Conservation (phyloP, 352 stramenopile species). For the Stephanocyclus meneghinianus region DNA sequence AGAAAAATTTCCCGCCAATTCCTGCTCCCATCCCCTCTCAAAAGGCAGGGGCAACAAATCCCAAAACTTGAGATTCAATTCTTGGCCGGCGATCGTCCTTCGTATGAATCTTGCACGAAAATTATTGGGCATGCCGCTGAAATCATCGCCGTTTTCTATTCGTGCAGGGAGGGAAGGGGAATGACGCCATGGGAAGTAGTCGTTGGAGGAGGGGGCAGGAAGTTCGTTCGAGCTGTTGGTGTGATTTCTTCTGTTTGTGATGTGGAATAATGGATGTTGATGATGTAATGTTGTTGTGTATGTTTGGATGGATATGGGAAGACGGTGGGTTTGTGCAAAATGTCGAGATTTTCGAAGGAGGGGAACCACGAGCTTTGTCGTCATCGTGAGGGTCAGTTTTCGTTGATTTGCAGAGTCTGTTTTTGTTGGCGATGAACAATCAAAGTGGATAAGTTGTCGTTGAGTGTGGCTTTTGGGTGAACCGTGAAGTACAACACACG, state of each 20-base stretch:
- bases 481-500: too few relatives aligned
- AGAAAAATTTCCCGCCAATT: slow-evolving; percentile 45
- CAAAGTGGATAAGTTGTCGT: too few relatives aligned
- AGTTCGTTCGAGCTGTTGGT: not conserved
- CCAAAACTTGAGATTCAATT: slow-evolving; percentile 32
- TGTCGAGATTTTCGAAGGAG: not conserved
- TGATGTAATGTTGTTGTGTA: not conserved
- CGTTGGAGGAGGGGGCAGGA: not conserved
- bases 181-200: slow-evolving; percentile 43
- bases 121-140: slow-evolving; percentile 51
- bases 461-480: too few relatives aligned
- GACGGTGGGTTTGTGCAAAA: not conserved
- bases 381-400: not conserved
- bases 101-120: slow-evolving; percentile 29
- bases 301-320: not conserved
- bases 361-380: not conserved
- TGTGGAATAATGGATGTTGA: not conserved
- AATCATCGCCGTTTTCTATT: slow-evolving; percentile 32
- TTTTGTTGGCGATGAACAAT: too few relatives aligned
- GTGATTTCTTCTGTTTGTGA: not conserved
- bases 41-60: slow-evolving; percentile 28
- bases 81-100: slow-evolving; percentile 19
- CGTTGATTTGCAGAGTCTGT: too few relatives aligned
- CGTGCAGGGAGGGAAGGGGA: not conserved
- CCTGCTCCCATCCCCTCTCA: slow-evolving; percentile 36